These are phyloP conservation scores for Aspergillus ochraceus DNA, from an alignment of 2,329 filamentous ascomycete species.

Conservation along the genomic window DNA sequence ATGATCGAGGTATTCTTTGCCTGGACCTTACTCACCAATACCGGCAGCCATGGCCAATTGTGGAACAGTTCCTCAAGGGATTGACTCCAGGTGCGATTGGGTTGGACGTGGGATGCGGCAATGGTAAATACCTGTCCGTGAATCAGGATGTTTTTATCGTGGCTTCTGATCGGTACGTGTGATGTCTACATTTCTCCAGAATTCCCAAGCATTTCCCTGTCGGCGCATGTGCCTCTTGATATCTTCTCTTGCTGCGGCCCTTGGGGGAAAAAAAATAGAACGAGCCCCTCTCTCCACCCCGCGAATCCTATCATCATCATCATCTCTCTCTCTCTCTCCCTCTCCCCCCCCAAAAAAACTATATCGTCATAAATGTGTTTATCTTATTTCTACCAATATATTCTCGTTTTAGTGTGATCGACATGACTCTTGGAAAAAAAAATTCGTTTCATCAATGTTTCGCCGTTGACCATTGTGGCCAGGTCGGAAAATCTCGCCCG, in stretches of 20 bases:
- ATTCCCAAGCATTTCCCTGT: constrained; percentile 4
- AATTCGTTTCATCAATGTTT: not conserved
- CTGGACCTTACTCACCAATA: not conserved
- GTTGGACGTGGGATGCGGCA: constrained; percentile 91
- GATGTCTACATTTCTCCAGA: constrained; percentile 26
- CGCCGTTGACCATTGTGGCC: constrained; percentile 12
- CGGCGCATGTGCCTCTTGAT: not conserved
- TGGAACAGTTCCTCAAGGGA: constrained; percentile 71
- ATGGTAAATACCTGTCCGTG: constrained; percentile 89
- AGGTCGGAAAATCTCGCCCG: constrained; percentile 60
- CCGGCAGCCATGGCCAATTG: constrained; percentile 80
- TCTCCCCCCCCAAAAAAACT: no score
- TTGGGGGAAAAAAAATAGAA: not conserved
- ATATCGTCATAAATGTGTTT: constrained; percentile 1
- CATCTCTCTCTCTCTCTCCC: not conserved
- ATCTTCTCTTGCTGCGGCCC: not conserved
- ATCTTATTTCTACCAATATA: constrained; percentile 9
- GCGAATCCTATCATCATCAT: constrained; percentile 14
- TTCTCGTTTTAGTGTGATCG: not conserved
- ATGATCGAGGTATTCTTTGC: not conserved
- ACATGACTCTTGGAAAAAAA: not conserved
- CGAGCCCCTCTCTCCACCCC: not conserved
- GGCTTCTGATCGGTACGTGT: constrained; percentile 74
- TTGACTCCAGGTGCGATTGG: constrained; percentile 72
- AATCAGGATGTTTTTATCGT: constrained; percentile 77